phyloP scores from a whole-genome alignment of 805 yeast species.

The Pichia manshurica region DNA sequence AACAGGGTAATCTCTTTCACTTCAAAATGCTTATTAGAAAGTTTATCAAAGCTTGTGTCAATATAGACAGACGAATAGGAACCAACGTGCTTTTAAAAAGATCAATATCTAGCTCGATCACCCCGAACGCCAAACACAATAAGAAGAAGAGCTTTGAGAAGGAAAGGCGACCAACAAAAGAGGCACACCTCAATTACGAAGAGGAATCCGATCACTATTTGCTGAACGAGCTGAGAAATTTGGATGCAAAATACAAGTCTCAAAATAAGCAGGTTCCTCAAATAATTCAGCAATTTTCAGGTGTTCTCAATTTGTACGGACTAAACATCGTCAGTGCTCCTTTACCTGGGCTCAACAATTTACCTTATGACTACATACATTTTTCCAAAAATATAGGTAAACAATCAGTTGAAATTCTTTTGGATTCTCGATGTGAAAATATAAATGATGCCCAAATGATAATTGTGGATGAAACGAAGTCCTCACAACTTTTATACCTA shows the following conservation, averaged over 20 bases:
- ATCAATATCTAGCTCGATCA: no score
- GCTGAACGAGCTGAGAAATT: background rate
- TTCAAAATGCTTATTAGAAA: no score
- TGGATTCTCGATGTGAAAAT: constrained; percentile 9
- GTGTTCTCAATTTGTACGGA: constrained; percentile 7
- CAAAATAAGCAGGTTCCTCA: constrained; percentile 2
- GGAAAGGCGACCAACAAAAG: no score
- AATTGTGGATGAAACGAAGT: background rate
- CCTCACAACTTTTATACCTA: background rate
- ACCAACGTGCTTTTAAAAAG: no score
- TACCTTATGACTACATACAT: constrained; percentile 9
- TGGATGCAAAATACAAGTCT: background rate
- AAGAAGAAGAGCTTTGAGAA: background rate
- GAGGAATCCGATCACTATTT: constrained; percentile 8
- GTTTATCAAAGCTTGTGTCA: no score
- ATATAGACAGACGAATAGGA: no score
- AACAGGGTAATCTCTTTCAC: no score
- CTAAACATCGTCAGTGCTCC: constrained; percentile 11
- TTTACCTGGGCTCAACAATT: background rate
- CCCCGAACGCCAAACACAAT: background rate
- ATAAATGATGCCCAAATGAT: constrained; percentile 10
- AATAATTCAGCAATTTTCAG: constrained; percentile 3
- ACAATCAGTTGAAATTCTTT: constrained; percentile 6
- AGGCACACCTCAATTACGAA: constrained; percentile 1
- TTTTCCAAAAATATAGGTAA: background rate